Evolutionary conservation across 306 rosid species (phyloP).

Genomic region (Prinsepia uniflora): DNA sequence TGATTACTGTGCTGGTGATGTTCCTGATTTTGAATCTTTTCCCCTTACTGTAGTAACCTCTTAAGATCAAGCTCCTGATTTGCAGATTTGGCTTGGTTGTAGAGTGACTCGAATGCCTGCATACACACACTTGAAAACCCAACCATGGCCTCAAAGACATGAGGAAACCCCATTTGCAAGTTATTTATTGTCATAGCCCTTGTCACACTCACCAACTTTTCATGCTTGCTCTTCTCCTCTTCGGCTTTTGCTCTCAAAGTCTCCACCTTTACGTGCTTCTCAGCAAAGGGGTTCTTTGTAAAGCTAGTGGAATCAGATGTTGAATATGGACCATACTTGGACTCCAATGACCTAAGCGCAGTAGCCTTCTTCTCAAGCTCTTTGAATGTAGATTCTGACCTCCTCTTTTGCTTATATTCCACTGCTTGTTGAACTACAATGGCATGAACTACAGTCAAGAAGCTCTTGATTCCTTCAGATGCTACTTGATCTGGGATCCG

Average conservation of each 20-base stretch:
- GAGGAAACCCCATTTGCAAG: constrained; percentile 94
- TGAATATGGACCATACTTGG: constrained; percentile 66
- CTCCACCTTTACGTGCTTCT: constrained; percentile 75
- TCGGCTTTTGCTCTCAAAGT: constrained; percentile 59
- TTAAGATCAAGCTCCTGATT: constrained; percentile 59
- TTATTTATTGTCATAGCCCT: constrained; percentile 86
- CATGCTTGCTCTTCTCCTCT: constrained; percentile 82
- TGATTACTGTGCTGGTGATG: background rate
- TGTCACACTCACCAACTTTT: constrained; percentile 65
- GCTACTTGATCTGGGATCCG: constrained; percentile 88
- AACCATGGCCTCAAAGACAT: constrained; percentile 86
- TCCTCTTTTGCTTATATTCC: constrained; percentile 77
- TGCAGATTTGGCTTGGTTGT: constrained; percentile 62
- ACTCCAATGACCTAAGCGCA: constrained; percentile 66
- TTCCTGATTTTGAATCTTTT: background rate
- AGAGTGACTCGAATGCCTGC: constrained; percentile 72
- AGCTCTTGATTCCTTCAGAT: constrained; percentile 88
- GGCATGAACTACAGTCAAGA: constrained; percentile 75
- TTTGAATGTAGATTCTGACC: constrained; percentile 58
- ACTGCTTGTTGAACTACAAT: constrained; percentile 84
- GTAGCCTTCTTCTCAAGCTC: constrained; percentile 78
- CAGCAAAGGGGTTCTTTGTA: constrained; percentile 47
- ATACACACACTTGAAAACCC: constrained; percentile 93
- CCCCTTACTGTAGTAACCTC: constrained; percentile 41
- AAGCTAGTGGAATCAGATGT: constrained; percentile 39